Base-by-base conservation (phyloP, 441 rosid genomes). In the Gossypium davidsonii region DNA sequence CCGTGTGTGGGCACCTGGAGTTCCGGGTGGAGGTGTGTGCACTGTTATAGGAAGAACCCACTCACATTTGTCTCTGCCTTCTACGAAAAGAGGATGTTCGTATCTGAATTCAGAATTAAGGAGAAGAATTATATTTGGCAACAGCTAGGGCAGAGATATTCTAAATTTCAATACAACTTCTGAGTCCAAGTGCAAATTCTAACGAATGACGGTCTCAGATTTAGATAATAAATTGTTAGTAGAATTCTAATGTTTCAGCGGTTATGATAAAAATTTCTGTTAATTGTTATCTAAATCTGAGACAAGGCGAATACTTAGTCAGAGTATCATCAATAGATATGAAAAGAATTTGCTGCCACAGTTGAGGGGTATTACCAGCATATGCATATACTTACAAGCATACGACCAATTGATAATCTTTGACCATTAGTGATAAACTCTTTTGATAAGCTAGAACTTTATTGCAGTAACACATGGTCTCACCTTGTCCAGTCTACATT, bases 21-120 rank as follows among this genome's bases (percentile, higher is more conserved):
- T 67, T 64, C 87, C 87, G 2, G 91, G 85, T 3, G 96, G 91
- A 53, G 93, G 93, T 64, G 97, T 98, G 63, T 88, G 97, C 73
- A 92, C 97, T 0, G 87, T 91, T 39, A 94, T 90, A 1, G 99
- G 99, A 73, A 94, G 97, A 82, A 88, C 77, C 99, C 99, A 94
- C 82, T 91, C 98, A 26, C 91, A 83, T 80, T 82, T 92, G 74
- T 94, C 99, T 75, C 93, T 81, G 58, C 91, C 93, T 58, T 86
- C 92, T 46, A 92, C 72, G 63, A 92, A 80, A 76, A 92, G 91
- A 34, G 98, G 98, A 83, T 92, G 99, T 59, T 91, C 99, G 55
- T 86, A 94, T 83, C 98, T 94, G 86, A 76, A 76, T 25, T 71
- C 21, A 69, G 58, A 51, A 73, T 61, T 64, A 58, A 59, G 3